Evolutionary conservation across 2,329 filamentous ascomycete genomes (phyloP), one percentile per base, ranked within the genome.

Genomic region (Claviceps pusilla): DNA sequence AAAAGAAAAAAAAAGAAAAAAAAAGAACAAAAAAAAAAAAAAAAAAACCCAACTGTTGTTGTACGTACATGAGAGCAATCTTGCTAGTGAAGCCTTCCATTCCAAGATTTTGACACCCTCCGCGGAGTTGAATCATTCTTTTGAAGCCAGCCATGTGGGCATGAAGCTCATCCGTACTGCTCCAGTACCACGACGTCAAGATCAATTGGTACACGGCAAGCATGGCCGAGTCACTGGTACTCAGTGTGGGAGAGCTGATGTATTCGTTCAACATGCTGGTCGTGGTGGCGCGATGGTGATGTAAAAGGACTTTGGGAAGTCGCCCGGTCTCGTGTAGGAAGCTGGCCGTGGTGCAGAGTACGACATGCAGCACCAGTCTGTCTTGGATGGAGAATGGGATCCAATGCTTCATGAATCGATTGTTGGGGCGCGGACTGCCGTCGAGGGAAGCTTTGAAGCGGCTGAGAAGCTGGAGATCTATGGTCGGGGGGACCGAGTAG

Each of bases 141-240:
- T 68, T 66, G 16, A 79, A 65, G 0, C 75, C 75, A 7, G 61
- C 62, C 56, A 77, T 68, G 52, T 78, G 76, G 1, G 70, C 69
- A 29, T 69, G 66, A 11, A 78, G 64, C 56, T 74, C 71, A 42
- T 67, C 61, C 0, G 68, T 70, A 31, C 70, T 71, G 6, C 75
- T 74, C 74, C 75, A 77, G 59, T 76, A 77, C 76, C 76, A 79
- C 55, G 77, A 76, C 48, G 76, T 71, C 29, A 75, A 62, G 28
- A 75, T 68, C 56, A 78, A 68, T 59, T 77, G 76, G 1, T 73
- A 63, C 5, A 77, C 73, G 3, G 68, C 73, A 5, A 75, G 69
- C 43, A 78, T 70, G 4, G 71, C 69, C 37, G 71, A 68, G 57
- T 77, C 75, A 52, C 66, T 71, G 0, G 70, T 69, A n/a, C 67